These are phyloP conservation scores for Botrytis galanthina DNA, from an alignment of 2,329 filamentous ascomycete genomes.

Conservation along the genomic window DNA sequence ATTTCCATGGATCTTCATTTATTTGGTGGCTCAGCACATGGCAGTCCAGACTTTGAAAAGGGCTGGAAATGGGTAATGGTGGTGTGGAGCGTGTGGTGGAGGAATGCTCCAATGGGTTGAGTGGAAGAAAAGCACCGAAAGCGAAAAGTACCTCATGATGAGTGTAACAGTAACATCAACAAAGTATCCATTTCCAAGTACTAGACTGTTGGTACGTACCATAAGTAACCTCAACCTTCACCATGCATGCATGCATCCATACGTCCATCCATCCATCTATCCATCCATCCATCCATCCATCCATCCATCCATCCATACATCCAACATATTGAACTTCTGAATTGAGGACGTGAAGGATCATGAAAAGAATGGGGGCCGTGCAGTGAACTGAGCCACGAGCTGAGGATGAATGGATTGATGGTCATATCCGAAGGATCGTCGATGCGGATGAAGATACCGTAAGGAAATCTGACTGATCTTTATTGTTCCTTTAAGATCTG, in stretches of 20 bases:
- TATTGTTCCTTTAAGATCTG: neutral
- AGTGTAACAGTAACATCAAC: constrained; percentile 1
- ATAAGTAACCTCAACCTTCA: neutral
- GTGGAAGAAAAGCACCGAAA: constrained; percentile 7
- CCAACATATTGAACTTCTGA: neutral
- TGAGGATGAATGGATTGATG: constrained; percentile 5
- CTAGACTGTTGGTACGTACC: neutral
- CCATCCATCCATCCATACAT: too few species aligned
- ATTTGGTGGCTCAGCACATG: constrained; percentile 13
- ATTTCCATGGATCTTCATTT: neutral
- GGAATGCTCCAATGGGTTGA: neutral
- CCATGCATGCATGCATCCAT: too few species aligned
- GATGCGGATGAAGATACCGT: neutral
- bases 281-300: too few species aligned
- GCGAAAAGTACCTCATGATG: neutral
- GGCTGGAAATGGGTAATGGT: neutral
- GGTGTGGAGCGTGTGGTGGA: neutral
- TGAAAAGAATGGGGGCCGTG: neutral
- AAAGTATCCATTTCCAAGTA: neutral
- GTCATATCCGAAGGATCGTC: neutral
- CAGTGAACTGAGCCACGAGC: constrained; percentile 11
- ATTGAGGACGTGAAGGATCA: neutral
- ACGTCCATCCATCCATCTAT: too few species aligned
- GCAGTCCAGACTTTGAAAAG: neutral
- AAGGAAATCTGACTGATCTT: constrained; percentile 8